Evolutionary conservation across 257 asterid genomes (phyloP).

Genomic region (Paulownia fortunei): DNA sequence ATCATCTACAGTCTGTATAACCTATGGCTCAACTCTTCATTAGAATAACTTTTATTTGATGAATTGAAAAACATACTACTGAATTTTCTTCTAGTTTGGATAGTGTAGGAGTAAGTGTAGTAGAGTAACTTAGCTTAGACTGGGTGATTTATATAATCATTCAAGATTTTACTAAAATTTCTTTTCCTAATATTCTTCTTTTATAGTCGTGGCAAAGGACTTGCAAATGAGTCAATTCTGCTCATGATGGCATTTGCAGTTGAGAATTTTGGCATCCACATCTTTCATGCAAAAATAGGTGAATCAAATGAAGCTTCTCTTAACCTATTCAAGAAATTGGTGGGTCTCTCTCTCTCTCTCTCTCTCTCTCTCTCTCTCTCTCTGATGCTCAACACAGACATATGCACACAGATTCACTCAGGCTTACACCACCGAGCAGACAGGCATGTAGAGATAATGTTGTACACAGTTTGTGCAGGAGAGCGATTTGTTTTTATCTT

Average conservation of each 20-base stretch:
- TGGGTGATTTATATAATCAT: neutral
- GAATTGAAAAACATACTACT: neutral
- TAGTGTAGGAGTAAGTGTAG: neutral
- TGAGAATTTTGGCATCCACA: slow-evolving; percentile 59
- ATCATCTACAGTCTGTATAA: neutral
- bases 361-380: neutral
- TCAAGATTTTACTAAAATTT: neutral
- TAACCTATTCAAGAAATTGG: slow-evolving; percentile 76
- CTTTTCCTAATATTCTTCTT: slow-evolving; percentile 18
- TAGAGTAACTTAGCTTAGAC: neutral
- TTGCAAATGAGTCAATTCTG: slow-evolving; percentile 79
- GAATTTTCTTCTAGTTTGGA: neutral
- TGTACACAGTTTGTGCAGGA: neutral
- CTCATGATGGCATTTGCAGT: slow-evolving; percentile 87
- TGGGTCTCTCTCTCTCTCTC: slow-evolving; percentile 39
- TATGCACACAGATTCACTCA: neutral
- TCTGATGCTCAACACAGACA: neutral
- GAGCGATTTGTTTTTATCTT: neutral
- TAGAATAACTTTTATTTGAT: neutral
- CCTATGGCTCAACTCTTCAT: neutral
- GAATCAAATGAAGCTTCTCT: slow-evolving; percentile 79
- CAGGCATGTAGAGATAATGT: neutral
- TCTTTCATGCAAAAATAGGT: slow-evolving; percentile 77
- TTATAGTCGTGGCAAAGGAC: slow-evolving; percentile 88
- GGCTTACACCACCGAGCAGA: neutral